These are phyloP conservation scores for Paragyromitra xinjiangensis DNA, from an alignment of 495 filamentous ascomycete genomes.

Conservation along the genomic window DNA sequence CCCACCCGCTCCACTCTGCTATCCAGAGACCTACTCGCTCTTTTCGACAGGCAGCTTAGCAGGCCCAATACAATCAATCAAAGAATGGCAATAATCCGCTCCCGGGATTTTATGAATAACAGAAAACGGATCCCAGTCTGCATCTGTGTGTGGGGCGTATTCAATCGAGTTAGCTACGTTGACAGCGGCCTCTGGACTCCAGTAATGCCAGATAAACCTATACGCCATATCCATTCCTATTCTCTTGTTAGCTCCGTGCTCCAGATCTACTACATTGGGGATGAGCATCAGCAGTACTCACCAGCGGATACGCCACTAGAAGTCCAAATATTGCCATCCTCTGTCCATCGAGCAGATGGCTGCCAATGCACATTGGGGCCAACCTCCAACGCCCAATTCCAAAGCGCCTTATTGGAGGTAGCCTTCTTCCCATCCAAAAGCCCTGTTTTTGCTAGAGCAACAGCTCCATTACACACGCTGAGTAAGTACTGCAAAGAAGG, in stretches of 20 bases:
- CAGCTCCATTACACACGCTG: constrained; percentile 69
- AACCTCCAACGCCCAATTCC: constrained; percentile 59
- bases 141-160: constrained; percentile 58
- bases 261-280: not conserved
- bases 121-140: constrained; percentile 60
- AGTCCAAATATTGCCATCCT: constrained; percentile 73
- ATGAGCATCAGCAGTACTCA: not conserved
- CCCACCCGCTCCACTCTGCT: not conserved
- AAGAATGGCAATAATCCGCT: constrained; percentile 1
- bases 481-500: constrained; percentile 65
- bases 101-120: constrained; percentile 37
- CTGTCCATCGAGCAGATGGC: constrained; percentile 69
- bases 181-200: constrained; percentile 56
- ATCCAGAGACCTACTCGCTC: not conserved
- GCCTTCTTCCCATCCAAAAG: constrained; percentile 67
- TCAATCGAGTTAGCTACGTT: constrained; percentile 57
- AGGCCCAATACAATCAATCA: constrained; percentile 26
- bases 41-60: not conserved
- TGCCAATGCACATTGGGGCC: constrained; percentile 67
- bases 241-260: not conserved
- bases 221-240: constrained; percentile 69
- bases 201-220: constrained; percentile 64
- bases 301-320: constrained; percentile 69
- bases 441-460: constrained; percentile 64
- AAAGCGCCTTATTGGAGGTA: constrained; percentile 65